Evolutionary conservation across 2,329 filamentous ascomycete species (phyloP).

Genomic region (Aureobasidium leucospermi): DNA sequence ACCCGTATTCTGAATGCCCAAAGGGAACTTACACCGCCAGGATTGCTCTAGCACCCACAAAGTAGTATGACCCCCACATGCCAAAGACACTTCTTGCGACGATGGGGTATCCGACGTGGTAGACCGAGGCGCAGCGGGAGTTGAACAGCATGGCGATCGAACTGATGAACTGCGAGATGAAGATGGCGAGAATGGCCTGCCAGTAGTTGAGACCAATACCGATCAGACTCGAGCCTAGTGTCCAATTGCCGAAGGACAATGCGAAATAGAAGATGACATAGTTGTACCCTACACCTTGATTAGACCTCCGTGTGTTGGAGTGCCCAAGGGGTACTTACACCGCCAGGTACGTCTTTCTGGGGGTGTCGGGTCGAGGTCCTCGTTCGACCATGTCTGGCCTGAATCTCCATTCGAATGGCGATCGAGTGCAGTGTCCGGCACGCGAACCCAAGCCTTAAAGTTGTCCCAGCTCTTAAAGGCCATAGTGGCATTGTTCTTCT

Average conservation of each 20-base stretch:
- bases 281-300: conserved; percentile 25
- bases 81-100: conserved; percentile 34
- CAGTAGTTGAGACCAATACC: conserved; percentile 41
- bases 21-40: conserved; percentile 26
- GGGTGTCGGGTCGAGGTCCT: conserved; percentile 33
- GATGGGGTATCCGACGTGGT: conserved; percentile 38
- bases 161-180: conserved; percentile 36
- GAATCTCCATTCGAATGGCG: conserved; percentile 16
- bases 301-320: not conserved
- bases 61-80: conserved; percentile 38
- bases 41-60: conserved; percentile 34
- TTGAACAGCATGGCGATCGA: conserved; percentile 41
- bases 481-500: conserved; percentile 14
- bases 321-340: conserved; percentile 19
- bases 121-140: conserved; percentile 35
- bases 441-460: conserved; percentile 21
- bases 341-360: conserved; percentile 33
- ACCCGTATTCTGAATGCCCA: not conserved
- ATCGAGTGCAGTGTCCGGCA: conserved; percentile 20
- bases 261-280: conserved; percentile 35
- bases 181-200: conserved; percentile 39
- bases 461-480: conserved; percentile 21
- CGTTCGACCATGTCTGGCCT: conserved; percentile 20
- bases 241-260: conserved; percentile 38
- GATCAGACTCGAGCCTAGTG: conserved; percentile 32